Evolutionary conservation across 169 alveolate genomes (phyloP), one percentile per base, ranked within the genome.

Genomic region (Plasmodium adleri): DNA sequence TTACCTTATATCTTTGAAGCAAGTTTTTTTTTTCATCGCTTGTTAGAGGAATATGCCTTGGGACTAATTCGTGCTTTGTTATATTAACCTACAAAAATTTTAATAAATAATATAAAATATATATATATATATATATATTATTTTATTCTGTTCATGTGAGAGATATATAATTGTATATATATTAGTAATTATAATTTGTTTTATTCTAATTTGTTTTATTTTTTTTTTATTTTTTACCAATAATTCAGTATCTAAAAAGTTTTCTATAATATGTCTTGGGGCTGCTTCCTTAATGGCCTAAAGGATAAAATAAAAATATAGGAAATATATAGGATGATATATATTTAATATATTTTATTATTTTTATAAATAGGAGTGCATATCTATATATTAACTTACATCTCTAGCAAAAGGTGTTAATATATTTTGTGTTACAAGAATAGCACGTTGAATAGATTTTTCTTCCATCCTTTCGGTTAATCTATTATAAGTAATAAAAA

Each of bases 11-110:
- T 92, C 98, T 95, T 83, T 96, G 96, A 39, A 98, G 95, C 13
- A 98, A 95, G 43, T 93, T 92, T 60, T 96, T 93, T 93, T 98
- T 98, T 74, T 98, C 99, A 49, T 97, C 99, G 74, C 94, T 94
- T 26, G 98, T 90, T 66, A 98, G 95, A 10, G 99, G 97, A 68
- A 97, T 95, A 91, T 98, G 99, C 92, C 95, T 95, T 26, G 99
- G 99, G 60, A 98, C 99, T 72, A 98, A 94, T 88, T 98, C 99
- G 78, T 99, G 99, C 89, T 97, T 96, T 1, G 99, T 99, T 73
- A 99, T 98, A 93, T 98, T 98, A 63, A 97, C 99, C 88, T 95
- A 88, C 9, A 93, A 78, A 54, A 13, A 2, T 56, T 17, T 15
- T 39, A 63, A 78, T 70, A 6, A 26, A 54, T 45, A 17, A 56